Conservation (phyloP, 2,329 filamentous ascomycete genomes). For the Colletotrichum paranaense region DNA sequence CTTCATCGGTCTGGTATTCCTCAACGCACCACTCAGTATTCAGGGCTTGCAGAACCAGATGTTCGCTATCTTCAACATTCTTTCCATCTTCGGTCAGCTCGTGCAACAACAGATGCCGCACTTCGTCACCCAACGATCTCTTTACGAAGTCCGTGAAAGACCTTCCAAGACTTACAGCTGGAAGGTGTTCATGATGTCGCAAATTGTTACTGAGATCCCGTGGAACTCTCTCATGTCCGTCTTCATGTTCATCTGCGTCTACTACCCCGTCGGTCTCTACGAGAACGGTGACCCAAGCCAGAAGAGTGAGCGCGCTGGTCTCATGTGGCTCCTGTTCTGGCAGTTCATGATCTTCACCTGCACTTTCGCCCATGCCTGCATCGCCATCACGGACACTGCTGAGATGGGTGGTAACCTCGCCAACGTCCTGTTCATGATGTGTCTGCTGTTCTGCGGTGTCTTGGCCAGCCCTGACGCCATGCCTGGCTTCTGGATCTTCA, state of each 20-base stretch:
- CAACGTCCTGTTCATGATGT: conserved; percentile 66
- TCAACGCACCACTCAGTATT: conserved; percentile 64
- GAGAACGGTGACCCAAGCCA: conserved; percentile 65
- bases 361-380: conserved; percentile 74
- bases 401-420: conserved; percentile 74
- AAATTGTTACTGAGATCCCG: conserved; percentile 75
- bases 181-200: conserved; percentile 73
- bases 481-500: conserved; percentile 78
- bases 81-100: conserved; percentile 72
- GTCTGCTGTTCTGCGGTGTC: conserved; percentile 70
- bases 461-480: conserved; percentile 66
- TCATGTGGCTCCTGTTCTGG: conserved; percentile 73
- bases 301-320: conserved; percentile 61
- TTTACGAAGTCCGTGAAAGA: conserved; percentile 75
- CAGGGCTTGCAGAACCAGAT: conserved; percentile 75
- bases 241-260: conserved; percentile 74
- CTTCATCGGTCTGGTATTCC: conserved; percentile 75
- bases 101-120: conserved; percentile 73
- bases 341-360: conserved; percentile 74
- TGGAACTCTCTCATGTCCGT: conserved; percentile 72
- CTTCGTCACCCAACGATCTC: conserved; percentile 72
- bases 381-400: conserved; percentile 72
- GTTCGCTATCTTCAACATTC: conserved; percentile 74
- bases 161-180: conserved; percentile 74
- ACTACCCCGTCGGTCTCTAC: conserved; percentile 75